Evolutionary conservation across 176 grass and related monocot genomes (phyloP).

Genomic region (Musa acuminata): DNA sequence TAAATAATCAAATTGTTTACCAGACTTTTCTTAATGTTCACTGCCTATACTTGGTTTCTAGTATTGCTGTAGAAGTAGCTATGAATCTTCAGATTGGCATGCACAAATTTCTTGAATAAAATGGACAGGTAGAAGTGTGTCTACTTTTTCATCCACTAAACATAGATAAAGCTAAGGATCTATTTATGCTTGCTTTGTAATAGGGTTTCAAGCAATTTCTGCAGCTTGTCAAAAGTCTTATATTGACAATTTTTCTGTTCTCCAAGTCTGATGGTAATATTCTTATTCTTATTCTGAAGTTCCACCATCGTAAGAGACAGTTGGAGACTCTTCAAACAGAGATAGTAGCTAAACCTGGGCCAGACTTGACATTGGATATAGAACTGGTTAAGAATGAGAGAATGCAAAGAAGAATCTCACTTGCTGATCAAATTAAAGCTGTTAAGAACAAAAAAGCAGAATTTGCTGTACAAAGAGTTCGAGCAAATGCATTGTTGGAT

Average conservation of each 20-base stretch:
- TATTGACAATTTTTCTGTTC: neutral
- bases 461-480: neutral
- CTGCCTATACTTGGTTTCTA: no score
- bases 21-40: no score
- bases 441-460: constrained; percentile 6
- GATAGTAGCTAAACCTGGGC: neutral
- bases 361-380: constrained; percentile 1
- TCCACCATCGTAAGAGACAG: constrained; percentile 7
- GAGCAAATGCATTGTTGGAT: neutral
- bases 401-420: neutral
- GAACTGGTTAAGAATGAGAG: constrained; percentile 9
- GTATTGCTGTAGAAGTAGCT: no score
- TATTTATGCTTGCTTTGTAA: no score
- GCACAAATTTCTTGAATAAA: no score
- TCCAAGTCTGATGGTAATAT: neutral
- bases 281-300: neutral
- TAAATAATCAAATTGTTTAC: no score
- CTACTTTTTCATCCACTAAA: no score
- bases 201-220: neutral
- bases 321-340: neutral
- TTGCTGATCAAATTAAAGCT: constrained; percentile 17
- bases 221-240: neutral
- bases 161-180: no score
- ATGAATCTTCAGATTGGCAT: no score
- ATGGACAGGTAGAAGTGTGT: no score